Evolutionary conservation across 805 yeast species (phyloP).

Genomic region (Saccharomycopsis babjevae): DNA sequence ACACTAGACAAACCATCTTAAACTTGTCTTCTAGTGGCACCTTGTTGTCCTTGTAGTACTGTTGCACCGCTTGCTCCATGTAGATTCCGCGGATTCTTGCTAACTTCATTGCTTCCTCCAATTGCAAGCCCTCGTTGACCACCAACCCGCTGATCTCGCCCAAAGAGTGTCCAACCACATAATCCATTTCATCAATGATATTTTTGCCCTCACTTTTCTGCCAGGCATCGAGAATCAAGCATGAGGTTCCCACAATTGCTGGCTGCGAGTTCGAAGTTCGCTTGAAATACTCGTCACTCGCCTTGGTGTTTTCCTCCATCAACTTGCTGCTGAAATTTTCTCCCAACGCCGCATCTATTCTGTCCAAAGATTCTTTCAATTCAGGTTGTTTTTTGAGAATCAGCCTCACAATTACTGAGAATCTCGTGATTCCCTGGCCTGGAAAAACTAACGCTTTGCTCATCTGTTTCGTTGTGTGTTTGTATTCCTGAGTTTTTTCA

Average conservation of each 20-base stretch:
- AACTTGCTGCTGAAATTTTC: background rate
- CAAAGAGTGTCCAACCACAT: conserved; percentile 15
- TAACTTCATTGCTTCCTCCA: conserved; percentile 3
- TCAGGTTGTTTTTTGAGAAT: conserved; percentile 1
- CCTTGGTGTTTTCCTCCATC: background rate
- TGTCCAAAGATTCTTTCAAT: background rate
- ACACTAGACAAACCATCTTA: conserved; percentile 8
- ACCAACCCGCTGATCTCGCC: conserved; percentile 16
- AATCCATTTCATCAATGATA: conserved; percentile 2
- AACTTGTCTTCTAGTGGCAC: conserved; percentile 2
- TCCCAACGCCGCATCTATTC: conserved; percentile 2
- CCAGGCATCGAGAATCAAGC: conserved; percentile 5
- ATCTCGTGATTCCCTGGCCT: conserved; percentile 17
- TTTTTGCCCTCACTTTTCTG: background rate
- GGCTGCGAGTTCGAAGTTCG: conserved; percentile 15
- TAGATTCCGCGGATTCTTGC: conserved; percentile 11
- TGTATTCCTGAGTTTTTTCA: background rate
- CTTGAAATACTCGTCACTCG: conserved; percentile 1
- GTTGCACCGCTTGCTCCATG: conserved; percentile 10
- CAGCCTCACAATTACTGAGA: conserved; percentile 5
- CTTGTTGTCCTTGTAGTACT: background rate
- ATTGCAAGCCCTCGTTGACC: conserved; percentile 5
- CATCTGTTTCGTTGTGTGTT: background rate
- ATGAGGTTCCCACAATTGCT: conserved; percentile 11
- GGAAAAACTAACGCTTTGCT: conserved; percentile 13